These are phyloP conservation scores for Erodium texanum DNA, from an alignment of 441 rosid species.

Conservation along the genomic window DNA sequence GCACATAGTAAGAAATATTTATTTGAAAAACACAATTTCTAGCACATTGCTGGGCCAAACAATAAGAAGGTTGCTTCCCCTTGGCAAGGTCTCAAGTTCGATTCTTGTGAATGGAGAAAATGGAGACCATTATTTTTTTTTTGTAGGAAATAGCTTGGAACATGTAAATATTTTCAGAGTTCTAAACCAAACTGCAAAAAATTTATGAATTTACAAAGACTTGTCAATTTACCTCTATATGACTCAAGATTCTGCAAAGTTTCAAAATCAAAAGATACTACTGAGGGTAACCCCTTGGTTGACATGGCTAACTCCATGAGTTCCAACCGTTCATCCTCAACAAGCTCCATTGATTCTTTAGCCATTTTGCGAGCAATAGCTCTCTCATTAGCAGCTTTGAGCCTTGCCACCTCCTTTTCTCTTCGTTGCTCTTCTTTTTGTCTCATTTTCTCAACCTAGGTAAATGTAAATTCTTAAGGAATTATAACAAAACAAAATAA, in stretches of 20 bases:
- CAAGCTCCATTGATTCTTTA: slow-evolving; percentile 74
- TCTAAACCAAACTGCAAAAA: not conserved
- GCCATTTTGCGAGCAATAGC: slow-evolving; percentile 88
- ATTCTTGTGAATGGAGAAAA: not conserved
- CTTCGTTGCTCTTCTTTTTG: slow-evolving; percentile 80
- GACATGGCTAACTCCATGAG: slow-evolving; percentile 84
- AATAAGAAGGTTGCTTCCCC: not conserved
- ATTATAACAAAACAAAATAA: not conserved
- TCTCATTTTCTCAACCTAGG: slow-evolving; percentile 75
- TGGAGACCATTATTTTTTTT: not conserved
- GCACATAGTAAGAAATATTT: not conserved
- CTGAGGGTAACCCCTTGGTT: slow-evolving; percentile 61
- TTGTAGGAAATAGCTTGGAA: not conserved
- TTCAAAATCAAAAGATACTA: slow-evolving; percentile 59
- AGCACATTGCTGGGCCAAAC: not conserved
- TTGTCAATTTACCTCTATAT: slow-evolving; percentile 44
- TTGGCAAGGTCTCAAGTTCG: not conserved
- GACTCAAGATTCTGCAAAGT: slow-evolving; percentile 63
- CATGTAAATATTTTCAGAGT: not conserved
- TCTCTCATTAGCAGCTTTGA: slow-evolving; percentile 84
- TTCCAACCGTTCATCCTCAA: slow-evolving; percentile 84
- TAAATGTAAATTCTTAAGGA: slow-evolving; percentile 5
- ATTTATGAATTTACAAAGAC: not conserved
- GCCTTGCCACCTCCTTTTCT: slow-evolving; percentile 75
- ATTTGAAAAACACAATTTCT: no score